Evolutionary conservation across 129 eudicot species (phyloP), one percentile per base, ranked within the genome.

Genomic region (Artemisia tridentata): DNA sequence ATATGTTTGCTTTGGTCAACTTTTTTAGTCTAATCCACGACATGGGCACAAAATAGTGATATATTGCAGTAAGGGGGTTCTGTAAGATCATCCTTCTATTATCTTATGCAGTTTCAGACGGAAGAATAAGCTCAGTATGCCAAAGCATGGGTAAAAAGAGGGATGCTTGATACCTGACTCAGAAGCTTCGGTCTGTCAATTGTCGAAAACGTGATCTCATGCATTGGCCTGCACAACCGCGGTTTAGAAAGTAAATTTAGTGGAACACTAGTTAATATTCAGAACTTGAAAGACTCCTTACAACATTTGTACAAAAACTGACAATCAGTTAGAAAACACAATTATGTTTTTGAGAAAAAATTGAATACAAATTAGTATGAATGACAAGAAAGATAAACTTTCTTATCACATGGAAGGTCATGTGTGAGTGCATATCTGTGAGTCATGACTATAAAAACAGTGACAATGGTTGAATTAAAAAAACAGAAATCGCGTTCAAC

Each of bases 131-230:
- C 43, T 18, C 46, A 52, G 15, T 16, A 47, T 49, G 55, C 71
- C 58, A 56, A 31, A 16, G 38, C 43, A 51, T 16, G 68, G 21
- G 56, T 25, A 66, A 58, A 67, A 58, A 57, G 41, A 48, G 57
- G 55, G 65, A 74, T 45, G 27, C 21, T 48, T 69, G 54, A 56
- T 75, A 89, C 96, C 96, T 89, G 90, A 80, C 89, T 86, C 27
- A 89, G 83, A 54, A 86, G 82, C 72, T 89, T 89, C 27, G 96
- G 96, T 72, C 79, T 84, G 83, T 89, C 92, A 11, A 84, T 79
- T 0, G 96, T 81, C 16, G 96, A 89, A 80, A 86, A 89, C 23
- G 91, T 89, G 75, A 89, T 84, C 80, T 89, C 96, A 76, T 89
- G 92, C 95, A 88, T 85, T 63, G 88, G 88, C 86, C 95, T 88